Conservation (phyloP, 192 early-diverging fungal species). For the Coemansia asiatica region DNA sequence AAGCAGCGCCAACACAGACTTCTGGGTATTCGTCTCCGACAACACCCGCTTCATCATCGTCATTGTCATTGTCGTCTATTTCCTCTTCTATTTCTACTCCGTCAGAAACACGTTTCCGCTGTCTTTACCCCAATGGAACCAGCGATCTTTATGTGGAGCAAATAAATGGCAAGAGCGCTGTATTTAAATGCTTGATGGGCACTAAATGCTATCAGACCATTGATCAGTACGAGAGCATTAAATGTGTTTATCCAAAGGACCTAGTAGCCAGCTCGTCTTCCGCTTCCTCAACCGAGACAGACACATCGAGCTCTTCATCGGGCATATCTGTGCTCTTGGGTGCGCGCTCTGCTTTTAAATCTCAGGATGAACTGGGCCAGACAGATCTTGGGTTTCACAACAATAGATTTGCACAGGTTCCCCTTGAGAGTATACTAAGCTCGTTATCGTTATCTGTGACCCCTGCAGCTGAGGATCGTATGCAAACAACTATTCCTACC, state of each 20-base stretch:
- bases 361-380: neutral
- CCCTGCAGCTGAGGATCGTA: neutral
- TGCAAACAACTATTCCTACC: slow-evolving; percentile 4
- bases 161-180: neutral
- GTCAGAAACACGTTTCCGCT: slow-evolving; percentile 8
- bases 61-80: neutral
- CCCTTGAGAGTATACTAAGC: neutral
- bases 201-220: slow-evolving; percentile 25
- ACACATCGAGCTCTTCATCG: neutral
- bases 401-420: slow-evolving; percentile 9
- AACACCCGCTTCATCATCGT: neutral
- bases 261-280: neutral
- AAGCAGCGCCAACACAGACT: neutral
- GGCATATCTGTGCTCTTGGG: neutral
- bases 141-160: slow-evolving; percentile 28
- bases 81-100: neutral
- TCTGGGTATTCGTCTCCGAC: neutral
- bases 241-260: slow-evolving; percentile 16
- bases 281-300: neutral
- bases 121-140: slow-evolving; percentile 17
- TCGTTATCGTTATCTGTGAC: neutral
- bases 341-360: neutral
- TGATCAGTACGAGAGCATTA: slow-evolving; percentile 10
- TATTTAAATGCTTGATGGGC: slow-evolving; percentile 22
- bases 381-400: slow-evolving; percentile 8